Base-by-base conservation (phyloP, 176 grass and related monocot genomes). In the Pontederia paniculata region DNA sequence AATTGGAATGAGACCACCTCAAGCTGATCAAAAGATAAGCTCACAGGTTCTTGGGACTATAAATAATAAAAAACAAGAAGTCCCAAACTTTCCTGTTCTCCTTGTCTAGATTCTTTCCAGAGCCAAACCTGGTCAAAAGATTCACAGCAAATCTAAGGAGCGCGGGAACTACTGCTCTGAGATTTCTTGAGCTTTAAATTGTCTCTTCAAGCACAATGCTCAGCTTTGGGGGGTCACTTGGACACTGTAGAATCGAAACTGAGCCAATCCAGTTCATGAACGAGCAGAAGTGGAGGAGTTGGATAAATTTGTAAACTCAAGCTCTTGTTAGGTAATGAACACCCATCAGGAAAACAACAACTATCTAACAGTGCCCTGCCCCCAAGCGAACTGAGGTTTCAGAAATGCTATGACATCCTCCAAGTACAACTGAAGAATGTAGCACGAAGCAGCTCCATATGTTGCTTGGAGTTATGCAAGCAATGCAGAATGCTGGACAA, bases 341-440 rank as follows among this genome's bases (percentile, higher is more conserved):
- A 37, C 28, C 28, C 28, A 37, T 37, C 28, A 50, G 28, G 55
- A 57, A 57, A 41, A 57, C 55, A 41, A 37, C 55, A 57, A 56
- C 12, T 23, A 41, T 23, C 20, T 9, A 41, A 57, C 55, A 57
- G 23, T 57, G 23, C 55, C 55, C 28, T 37, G 28, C 28, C 28
- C n/a, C 28, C 28, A 37, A 28, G 15, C 15, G 23, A 23, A 28
- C 55, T 17, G 13, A 50, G 48, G n/a, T 16, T 41, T 57, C 23
- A 57, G 28, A 17, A 9, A 7, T 14, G 14, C 55, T 28, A 28
- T 57, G 21, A 57, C 28, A 16, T 23, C 28, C 55, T 16, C 55
- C 8, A 57, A 57, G 23, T 41, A 57, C 55, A 57, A 9, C 2
- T 16, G 11, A n/a, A 57, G 23, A 57, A 16, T 20, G 17, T 10